Evolutionary conservation across 2,329 filamentous ascomycete species (phyloP), one percentile per base, ranked within the genome.

Genomic region (Elsinoe ampelina): DNA sequence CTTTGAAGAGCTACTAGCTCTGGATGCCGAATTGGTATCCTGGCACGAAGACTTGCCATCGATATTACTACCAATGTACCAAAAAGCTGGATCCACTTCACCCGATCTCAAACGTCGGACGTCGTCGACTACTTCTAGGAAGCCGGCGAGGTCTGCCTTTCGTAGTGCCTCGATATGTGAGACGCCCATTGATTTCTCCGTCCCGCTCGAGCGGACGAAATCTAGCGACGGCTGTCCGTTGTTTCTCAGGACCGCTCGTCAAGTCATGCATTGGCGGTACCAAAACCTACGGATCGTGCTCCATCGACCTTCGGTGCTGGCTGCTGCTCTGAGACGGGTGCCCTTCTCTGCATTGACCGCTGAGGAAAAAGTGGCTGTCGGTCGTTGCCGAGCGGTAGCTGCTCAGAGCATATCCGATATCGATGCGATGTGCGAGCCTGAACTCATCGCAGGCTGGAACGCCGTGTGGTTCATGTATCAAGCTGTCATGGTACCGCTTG

Each of bases 381-480:
- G 82, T 58, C 82, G 81, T 30, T 90, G 86, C 67, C 79, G 85
- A 15, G 78, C 82, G 54, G 77, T 89, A 1, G 86, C 87, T 7
- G 81, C 81, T 60, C 79, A 83, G 61, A 84, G 84, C 0, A 87
- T 91, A 60, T 79, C 84, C 58, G 85, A 89, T 59, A 88, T 91
- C 60, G 78, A 82, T 10, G 74, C 77, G 19, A 85, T 86, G 60
- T 89, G 85, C 73, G 80, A 80, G 45, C 80, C 82, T 45, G 87
- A 88, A 66, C 82, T 89, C 65, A 87, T 91, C 72, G 82, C 82
- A 0, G 86, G 86, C 7, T 91, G 86, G 87, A 88, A 89, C 67
- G 87, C 84, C 0, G 86, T 87, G 2, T 90, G 86, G 86, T 85
- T 89, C 70, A 79, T 88, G 58, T 91, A 89, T 71, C 87, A 91